A percentile compares a stretch with the other conserved stretches of the same genome.
Conservation (phyloP, 352 stramenopile species). For the Phytophthora chlamydospora region DNA sequence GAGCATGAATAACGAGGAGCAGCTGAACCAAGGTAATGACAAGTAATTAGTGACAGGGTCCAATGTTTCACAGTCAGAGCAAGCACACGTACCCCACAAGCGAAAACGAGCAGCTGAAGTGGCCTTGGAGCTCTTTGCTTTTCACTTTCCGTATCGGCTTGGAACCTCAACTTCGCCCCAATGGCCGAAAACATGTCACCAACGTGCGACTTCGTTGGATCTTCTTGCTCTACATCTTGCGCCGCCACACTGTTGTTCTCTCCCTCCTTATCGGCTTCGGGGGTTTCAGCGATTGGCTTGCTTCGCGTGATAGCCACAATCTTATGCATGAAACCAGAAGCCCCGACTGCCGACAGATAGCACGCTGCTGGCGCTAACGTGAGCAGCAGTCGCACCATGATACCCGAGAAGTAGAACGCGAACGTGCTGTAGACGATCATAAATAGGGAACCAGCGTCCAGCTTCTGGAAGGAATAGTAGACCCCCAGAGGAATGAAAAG, state of each 20-base stretch:
- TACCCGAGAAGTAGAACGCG: slow-evolving; percentile 92
- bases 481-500: slow-evolving; percentile 90
- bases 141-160: slow-evolving; percentile 16
- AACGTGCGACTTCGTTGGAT: slow-evolving; percentile 24
- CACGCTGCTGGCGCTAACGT: slow-evolving; percentile 91
- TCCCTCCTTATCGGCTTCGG: not conserved
- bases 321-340: slow-evolving; percentile 68
- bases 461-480: slow-evolving; percentile 82
- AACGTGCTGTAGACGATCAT: slow-evolving; percentile 93
- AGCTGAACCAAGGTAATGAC: slow-evolving; percentile 37
- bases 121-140: slow-evolving; percentile 18
- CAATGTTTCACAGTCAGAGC: not conserved
- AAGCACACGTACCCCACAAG: slow-evolving; percentile 54
- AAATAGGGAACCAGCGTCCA: slow-evolving; percentile 84
- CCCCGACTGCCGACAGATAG: slow-evolving; percentile 87
- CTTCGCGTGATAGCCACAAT: slow-evolving; percentile 34
- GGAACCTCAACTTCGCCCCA: slow-evolving; percentile 40
- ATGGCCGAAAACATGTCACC: slow-evolving; percentile 41
- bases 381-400: slow-evolving; percentile 94
- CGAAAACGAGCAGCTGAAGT: slow-evolving; percentile 56
- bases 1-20: slow-evolving; percentile 71
- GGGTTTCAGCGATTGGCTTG: slow-evolving; percentile 8
- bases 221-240: slow-evolving; percentile 26
- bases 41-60: slow-evolving; percentile 3
- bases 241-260: not conserved